Evolutionary conservation across 495 filamentous ascomycete genomes (phyloP).

Genomic region (Aspergillus incahuasiensis): DNA sequence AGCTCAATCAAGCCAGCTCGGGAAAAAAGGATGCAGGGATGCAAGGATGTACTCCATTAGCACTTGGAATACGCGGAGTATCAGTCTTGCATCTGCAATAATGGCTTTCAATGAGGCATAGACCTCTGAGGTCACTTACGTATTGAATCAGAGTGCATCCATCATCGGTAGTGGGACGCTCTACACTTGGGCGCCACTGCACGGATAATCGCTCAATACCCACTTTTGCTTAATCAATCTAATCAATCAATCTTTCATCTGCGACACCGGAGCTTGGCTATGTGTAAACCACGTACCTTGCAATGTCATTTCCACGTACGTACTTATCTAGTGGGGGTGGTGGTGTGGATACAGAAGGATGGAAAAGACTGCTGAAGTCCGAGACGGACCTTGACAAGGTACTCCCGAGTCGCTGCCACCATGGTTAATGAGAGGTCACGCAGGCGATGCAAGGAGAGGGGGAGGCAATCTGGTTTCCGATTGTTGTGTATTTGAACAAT

Average conservation of each 20-base stretch:
- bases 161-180: not conserved
- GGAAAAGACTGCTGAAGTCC: not conserved
- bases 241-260: constrained; percentile 28
- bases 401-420: not conserved
- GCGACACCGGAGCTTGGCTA: constrained; percentile 1
- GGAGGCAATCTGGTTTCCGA: not conserved
- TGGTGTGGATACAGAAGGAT: not conserved
- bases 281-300: not conserved
- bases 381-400: not conserved
- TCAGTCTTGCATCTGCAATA: too few relatives aligned
- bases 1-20: not conserved
- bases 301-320: not conserved
- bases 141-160: not conserved
- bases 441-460: not conserved
- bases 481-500: constrained; percentile 4
- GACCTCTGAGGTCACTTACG: not conserved
- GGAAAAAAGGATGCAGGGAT: not conserved
- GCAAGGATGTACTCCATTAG: not conserved
- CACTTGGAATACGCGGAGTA: not conserved
- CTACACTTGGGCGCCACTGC: constrained; percentile 11
- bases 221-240: constrained; percentile 21
- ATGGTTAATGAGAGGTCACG: not conserved
- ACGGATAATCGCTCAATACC: constrained; percentile 21
- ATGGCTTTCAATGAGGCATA: too few relatives aligned
- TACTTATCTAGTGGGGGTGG: not conserved